phyloP scores from a whole-genome alignment of 75 land plant genomes.

The Cunninghamia lanceolata region DNA sequence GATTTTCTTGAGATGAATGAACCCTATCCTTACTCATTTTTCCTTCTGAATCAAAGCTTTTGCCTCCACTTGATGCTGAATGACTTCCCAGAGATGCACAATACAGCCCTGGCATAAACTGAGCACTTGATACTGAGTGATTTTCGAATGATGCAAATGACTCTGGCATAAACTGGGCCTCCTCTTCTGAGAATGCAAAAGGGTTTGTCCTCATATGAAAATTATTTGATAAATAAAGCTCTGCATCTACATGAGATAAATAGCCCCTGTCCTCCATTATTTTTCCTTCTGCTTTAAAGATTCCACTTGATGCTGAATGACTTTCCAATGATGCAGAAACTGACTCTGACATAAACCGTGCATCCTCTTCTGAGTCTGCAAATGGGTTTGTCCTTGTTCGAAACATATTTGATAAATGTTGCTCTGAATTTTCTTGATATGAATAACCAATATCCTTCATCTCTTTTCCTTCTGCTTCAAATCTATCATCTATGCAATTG shows the following conservation, averaged over 20 bases:
- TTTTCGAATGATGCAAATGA: not conserved
- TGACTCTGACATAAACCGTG: not conserved
- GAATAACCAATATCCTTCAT: not conserved
- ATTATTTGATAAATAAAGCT: not conserved
- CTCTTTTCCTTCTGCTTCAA: not conserved
- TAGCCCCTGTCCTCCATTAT: not conserved
- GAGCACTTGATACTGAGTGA: not conserved
- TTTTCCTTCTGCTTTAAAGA: not conserved
- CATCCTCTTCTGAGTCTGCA: not conserved
- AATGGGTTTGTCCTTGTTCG: not conserved
- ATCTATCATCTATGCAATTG: not conserved
- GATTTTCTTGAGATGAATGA: not conserved
- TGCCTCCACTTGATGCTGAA: not conserved
- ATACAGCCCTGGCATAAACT: not conserved
- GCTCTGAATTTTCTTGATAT: not conserved
- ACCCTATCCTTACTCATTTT: not conserved
- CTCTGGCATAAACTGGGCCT: not conserved
- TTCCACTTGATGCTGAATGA: not conserved
- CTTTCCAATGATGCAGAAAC: not conserved
- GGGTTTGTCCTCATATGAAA: not conserved
- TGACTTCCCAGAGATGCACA: not conserved
- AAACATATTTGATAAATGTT: not conserved
- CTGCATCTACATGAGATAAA: not conserved
- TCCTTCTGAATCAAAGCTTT: not conserved
- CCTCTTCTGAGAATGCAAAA: not conserved